Evolutionary conservation across 768 basidiomycete genomes (phyloP), one percentile per base, ranked within the genome.

Genomic region (Macrolepiota fuliginosa): DNA sequence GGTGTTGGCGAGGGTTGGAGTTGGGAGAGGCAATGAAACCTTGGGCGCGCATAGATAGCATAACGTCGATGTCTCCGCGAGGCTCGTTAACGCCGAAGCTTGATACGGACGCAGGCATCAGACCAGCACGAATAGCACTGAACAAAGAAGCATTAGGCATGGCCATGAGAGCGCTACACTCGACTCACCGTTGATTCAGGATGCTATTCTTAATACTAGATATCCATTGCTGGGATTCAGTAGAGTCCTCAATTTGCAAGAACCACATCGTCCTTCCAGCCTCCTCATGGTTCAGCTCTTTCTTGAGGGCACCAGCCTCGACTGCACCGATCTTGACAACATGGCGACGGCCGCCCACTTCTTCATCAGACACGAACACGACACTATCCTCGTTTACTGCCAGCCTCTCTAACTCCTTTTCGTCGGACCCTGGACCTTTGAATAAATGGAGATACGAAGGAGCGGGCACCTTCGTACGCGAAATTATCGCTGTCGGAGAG

Each of bases 41-140:
- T 66, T 90, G 89, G 35, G 84, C 79, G 52, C 87, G 86, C 79
- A 92, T 90, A 32, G 89, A 88, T 37, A 92, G 79, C 83, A 91
- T 89, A 51, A 92, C 91, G 69, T 92, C 91, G 77, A 92, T 83
- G 68, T 92, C 91, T 5, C 91, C 91, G 50, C 86, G 80, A 22
- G 89, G 90, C 63, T 91, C 91, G 27, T 81, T 74, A 15, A 75
- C 77, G 22, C 78, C 75, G 2, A 75, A 66, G 9, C 58, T 59
- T 2, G 61, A 51, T 22, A 74, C 73, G 42, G 74, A 74, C 0
- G 79, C 69, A 27, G 83, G 72, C 36, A 83, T 82, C 12, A 92
- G 71, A 15, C 90, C 90, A 9, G 86, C 89, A 22, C 88, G 87
- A 27, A 89, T 74, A 40, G 89, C 85, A 66, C 90, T 92, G 62